Evolutionary conservation across 441 rosid species (phyloP).

Genomic region (Euphorbia celastroides): DNA sequence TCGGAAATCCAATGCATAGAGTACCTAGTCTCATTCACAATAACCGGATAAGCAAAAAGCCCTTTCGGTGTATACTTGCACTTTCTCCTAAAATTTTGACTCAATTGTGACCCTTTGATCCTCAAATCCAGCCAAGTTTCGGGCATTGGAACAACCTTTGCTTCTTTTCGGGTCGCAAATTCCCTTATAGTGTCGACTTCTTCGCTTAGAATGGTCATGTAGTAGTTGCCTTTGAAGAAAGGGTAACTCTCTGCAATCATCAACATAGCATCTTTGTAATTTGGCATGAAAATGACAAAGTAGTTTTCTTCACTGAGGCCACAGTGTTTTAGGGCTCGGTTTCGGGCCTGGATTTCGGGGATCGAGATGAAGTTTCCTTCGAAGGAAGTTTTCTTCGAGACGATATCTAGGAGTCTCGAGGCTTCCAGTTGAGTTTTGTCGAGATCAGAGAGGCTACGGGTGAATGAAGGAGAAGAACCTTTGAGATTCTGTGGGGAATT

Average conservation of each 20-base stretch:
- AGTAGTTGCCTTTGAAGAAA: conserved; percentile 51
- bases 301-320: conserved; percentile 47
- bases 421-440: conserved; percentile 46
- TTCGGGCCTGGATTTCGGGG: conserved; percentile 61
- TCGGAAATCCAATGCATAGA: conserved; percentile 72
- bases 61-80: conserved; percentile 53
- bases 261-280: conserved; percentile 46
- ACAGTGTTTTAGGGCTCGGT: conserved; percentile 50
- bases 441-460: conserved; percentile 31
- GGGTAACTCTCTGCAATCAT: conserved; percentile 68
- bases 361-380: conserved; percentile 57
- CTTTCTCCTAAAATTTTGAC: conserved; percentile 59
- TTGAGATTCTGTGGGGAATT: conserved; percentile 30
- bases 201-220: conserved; percentile 42
- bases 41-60: conserved; percentile 45
- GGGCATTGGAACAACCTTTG: conserved; percentile 52
- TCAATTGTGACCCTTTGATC: conserved; percentile 60
- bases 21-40: conserved; percentile 38
- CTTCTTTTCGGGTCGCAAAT: conserved; percentile 42
- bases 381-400: conserved; percentile 50
- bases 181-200: conserved; percentile 39
- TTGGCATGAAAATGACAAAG: conserved; percentile 49
- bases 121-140: conserved; percentile 62
- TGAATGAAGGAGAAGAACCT: conserved; percentile 31
- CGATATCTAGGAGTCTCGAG: conserved; percentile 46